These are phyloP conservation scores for Calendula officinalis DNA, from an alignment of 129 eudicot genomes.

Conservation along the genomic window DNA sequence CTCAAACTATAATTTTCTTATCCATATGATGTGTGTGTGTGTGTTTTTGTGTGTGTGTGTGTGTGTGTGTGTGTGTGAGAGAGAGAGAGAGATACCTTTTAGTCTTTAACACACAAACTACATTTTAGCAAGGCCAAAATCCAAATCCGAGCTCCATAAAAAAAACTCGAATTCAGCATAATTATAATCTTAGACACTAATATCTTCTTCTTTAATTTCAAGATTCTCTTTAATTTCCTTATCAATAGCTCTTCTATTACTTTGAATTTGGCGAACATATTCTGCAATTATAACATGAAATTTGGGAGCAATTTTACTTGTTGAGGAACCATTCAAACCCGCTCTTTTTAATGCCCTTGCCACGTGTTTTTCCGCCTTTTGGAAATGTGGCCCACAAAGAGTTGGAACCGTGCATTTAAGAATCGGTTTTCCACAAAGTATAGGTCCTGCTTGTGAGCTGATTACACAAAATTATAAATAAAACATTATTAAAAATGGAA, in stretches of 20 bases:
- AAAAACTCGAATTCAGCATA: conserved; percentile 3
- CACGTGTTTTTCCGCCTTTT: conserved; percentile 71
- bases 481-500: not conserved
- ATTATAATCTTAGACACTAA: conserved; percentile 32
- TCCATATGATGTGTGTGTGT: no score
- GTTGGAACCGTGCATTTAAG: conserved; percentile 64
- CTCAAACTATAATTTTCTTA: no score
- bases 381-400: conserved; percentile 59
- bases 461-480: not conserved
- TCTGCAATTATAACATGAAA: conserved; percentile 68
- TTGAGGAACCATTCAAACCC: conserved; percentile 51
- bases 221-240: conserved; percentile 38
- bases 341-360: conserved; percentile 70
- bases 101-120: conserved; percentile 28
- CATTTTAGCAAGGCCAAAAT: conserved; percentile 20
- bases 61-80: conserved; percentile 4
- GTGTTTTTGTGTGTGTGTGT: no score
- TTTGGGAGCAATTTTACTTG: conserved; percentile 70
- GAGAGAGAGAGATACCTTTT: conserved; percentile 21
- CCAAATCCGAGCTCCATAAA: conserved; percentile 26
- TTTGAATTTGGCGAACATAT: conserved; percentile 61
- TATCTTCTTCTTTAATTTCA: conserved; percentile 48
- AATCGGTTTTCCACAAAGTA: conserved; percentile 70
- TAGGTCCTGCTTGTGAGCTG: conserved; percentile 83
- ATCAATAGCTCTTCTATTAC: conserved; percentile 53